These are phyloP conservation scores for Akanthomyces muscarius DNA, from an alignment of 2,329 filamentous ascomycete genomes.

Conservation along the genomic window DNA sequence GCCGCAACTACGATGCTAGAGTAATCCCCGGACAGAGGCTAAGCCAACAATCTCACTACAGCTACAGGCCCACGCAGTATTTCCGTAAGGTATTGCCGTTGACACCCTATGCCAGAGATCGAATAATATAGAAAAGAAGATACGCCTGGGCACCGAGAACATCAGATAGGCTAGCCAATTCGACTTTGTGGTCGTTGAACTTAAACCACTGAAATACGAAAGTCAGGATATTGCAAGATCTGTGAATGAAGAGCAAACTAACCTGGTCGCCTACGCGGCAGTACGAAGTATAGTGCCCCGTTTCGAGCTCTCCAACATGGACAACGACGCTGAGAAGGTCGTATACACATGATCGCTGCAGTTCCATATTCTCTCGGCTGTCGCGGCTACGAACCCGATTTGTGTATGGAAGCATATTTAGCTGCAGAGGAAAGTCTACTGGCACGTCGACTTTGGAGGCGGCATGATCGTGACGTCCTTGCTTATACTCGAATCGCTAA, in stretches of 20 bases:
- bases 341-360: constrained; percentile 69
- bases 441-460: constrained; percentile 85
- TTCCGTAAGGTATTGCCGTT: not conserved
- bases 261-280: constrained; percentile 71
- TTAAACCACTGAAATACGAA: constrained; percentile 70
- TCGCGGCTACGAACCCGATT: constrained; percentile 56
- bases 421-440: constrained; percentile 77
- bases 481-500: constrained; percentile 69
- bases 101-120: constrained; percentile 47
- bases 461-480: constrained; percentile 59
- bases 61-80: not conserved
- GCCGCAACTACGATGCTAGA: not conserved
- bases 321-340: constrained; percentile 87
- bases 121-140: constrained; percentile 79
- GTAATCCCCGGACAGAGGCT: not conserved
- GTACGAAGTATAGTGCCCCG: constrained; percentile 89
- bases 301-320: constrained; percentile 88
- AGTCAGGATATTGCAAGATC: constrained; percentile 15
- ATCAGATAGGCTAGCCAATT: constrained; percentile 75
- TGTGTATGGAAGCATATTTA: constrained; percentile 90
- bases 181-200: constrained; percentile 93
- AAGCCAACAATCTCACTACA: not conserved
- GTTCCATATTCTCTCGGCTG: constrained; percentile 50
- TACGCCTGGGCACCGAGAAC: constrained; percentile 86
- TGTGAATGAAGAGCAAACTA: constrained; percentile 13